Evolutionary conservation across 495 filamentous ascomycete species (phyloP).

Genomic region (Penicillium parvum): DNA sequence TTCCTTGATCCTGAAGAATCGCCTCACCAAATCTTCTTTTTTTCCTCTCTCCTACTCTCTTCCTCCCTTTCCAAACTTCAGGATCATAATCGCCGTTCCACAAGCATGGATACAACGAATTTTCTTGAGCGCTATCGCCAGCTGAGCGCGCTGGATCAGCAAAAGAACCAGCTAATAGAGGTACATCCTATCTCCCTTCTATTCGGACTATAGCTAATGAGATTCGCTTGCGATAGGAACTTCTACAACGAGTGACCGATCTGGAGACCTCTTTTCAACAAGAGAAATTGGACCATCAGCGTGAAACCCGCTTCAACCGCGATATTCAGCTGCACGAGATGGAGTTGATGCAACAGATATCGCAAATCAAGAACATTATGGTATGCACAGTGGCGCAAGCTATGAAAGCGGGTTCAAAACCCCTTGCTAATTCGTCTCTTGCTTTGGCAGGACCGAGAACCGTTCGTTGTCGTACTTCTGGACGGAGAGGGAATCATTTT

Average conservation of each 20-base stretch:
- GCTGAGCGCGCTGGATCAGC: conserved; percentile 42
- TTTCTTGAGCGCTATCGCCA: conserved; percentile 47
- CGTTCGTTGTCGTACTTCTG: conserved; percentile 70
- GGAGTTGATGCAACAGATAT: conserved; percentile 49
- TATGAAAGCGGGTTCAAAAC: no score
- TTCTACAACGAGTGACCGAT: conserved; percentile 44
- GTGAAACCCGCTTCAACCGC: conserved; percentile 52
- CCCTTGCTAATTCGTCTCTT: no score
- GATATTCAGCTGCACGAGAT: conserved; percentile 52
- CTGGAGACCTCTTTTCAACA: conserved; percentile 45
- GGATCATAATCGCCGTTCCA: not conserved
- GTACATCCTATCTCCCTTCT: conserved; percentile 25
- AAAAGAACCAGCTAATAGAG: conserved; percentile 52
- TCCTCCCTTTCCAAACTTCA: conserved; percentile 2
- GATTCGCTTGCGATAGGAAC: conserved; percentile 33
- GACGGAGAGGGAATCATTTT: conserved; percentile 80
- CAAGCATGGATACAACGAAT: conserved; percentile 30
- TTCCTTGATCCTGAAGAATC: conserved; percentile 9
- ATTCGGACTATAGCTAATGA: conserved; percentile 11
- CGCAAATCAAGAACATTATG: conserved; percentile 47
- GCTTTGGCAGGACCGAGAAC: conserved; percentile 73
- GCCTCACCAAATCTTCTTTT: conserved; percentile 7
- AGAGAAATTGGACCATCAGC: conserved; percentile 49
- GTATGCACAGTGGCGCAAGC: conserved; percentile 24
- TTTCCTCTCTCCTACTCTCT: conserved; percentile 1